Evolutionary conservation across 352 stramenopile genomes (phyloP), one percentile per base, ranked within the genome.

Genomic region (Phytopythium litorale): DNA sequence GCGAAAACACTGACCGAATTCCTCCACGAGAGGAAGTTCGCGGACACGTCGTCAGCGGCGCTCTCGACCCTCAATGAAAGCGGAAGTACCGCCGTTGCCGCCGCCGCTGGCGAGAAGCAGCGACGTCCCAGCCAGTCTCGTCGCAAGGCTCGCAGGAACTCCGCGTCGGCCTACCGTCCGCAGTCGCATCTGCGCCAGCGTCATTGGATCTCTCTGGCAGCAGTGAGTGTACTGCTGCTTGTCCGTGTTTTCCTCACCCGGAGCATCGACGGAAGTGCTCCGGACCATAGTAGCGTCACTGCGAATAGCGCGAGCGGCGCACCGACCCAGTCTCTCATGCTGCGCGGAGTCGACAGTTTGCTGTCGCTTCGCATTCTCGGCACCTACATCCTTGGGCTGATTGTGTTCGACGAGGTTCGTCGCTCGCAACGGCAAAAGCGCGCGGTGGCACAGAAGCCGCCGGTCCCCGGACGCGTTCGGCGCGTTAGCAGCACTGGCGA

Each of bases 361-460:
- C 66, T 84, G 7, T 86, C 79, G 2, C 64, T 91, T 42, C 75
- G 76, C 13, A 67, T 85, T 37, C 61, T 91, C 13, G 66, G 62
- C 8, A 72, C 66, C 60, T 89, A 84, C 53, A 50, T 87, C 1
- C 25, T 87, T 38, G 75, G 65, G 0, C 64, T 91, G 19, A 71
- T 88, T 28, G 50, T 75, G 8, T 91, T 86, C 63, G 81, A 91
- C 30, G 76, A 86, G 45, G 37, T 79, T 2, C 53, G 64, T 48
- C 56, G 32, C 35, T 70, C 74, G 60, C 18, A 49, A 42, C 56
- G 45, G 23, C 66, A 70, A 0, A 81, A 63, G 32, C 40, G 32
- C 18, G 45, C 28, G 1, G 70, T 57, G 35, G 61, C 51, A 16
- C n/a, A 38, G 12, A 65, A 70, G 49, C 54, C 35, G 33, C 19